A percentile compares a stretch with the other conserved stretches of the same genome.
These are phyloP conservation scores for Heimioporus sp. DNA, from an alignment of 768 basidiomycete genomes.

Conservation along the genomic window DNA sequence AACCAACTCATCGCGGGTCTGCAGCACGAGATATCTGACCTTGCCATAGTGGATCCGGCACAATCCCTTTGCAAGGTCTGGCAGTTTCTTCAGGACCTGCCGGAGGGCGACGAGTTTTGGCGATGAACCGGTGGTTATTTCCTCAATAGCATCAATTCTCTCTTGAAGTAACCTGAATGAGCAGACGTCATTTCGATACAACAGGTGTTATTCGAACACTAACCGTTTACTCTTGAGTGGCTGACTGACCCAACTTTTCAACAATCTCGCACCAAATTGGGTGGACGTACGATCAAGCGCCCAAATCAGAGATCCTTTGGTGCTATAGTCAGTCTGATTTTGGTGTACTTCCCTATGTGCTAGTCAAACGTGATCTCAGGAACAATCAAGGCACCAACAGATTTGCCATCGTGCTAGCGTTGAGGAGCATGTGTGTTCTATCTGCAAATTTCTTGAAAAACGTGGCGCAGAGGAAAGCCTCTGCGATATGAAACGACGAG, in stretches of 20 bases:
- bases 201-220: conserved; percentile 15
- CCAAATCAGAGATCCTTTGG: conserved; percentile 78
- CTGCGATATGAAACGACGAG: conserved; percentile 70
- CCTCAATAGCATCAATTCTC: conserved; percentile 82
- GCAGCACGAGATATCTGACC: conserved; percentile 39
- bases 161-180: conserved; percentile 65
- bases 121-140: conserved; percentile 64
- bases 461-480: conserved; percentile 70
- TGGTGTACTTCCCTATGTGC: conserved; percentile 75
- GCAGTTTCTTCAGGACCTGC: conserved; percentile 67
- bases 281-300: conserved; percentile 87
- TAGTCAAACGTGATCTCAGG: background rate
- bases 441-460: conserved; percentile 81
- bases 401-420: conserved; percentile 84
- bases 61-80: conserved; percentile 85
- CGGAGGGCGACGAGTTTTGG: conserved; percentile 67
- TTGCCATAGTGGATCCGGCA: conserved; percentile 90
- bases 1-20: background rate
- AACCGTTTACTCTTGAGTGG: conserved; percentile 77
- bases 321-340: conserved; percentile 79
- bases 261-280: conserved; percentile 80
- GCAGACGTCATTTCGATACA: background rate
- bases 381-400: conserved; percentile 39
- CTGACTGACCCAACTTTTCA: conserved; percentile 83
- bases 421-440: conserved; percentile 81